Evolutionary conservation across 345 rosid genomes (phyloP).

Genomic region (Camelina neglecta): DNA sequence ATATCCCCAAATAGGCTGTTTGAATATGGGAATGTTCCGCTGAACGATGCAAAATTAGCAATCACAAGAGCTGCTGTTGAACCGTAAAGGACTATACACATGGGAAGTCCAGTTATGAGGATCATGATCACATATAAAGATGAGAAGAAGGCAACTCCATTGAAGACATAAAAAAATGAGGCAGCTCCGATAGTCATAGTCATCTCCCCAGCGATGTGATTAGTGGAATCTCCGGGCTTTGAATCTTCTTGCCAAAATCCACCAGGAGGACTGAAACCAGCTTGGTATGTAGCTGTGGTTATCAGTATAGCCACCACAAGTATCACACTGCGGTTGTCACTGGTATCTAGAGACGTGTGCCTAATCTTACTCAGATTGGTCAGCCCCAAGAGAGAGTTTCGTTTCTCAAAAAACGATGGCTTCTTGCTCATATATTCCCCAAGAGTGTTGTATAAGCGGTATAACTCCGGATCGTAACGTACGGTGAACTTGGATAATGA

Average conservation of each 20-base stretch:
- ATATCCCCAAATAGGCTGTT: neutral
- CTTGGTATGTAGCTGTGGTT: slow-evolving; percentile 49
- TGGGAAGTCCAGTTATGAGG: slow-evolving; percentile 35
- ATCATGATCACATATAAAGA: slow-evolving; percentile 31
- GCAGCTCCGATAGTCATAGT: neutral
- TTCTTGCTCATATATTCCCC: too few relatives aligned
- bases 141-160: slow-evolving; percentile 33
- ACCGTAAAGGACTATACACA: slow-evolving; percentile 7
- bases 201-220: slow-evolving; percentile 25
- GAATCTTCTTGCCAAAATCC: slow-evolving; percentile 42
- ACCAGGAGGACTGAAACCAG: slow-evolving; percentile 43
- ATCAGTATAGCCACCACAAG: slow-evolving; percentile 49
- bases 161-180: slow-evolving; percentile 16
- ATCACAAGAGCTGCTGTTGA: slow-evolving; percentile 4
- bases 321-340: too few relatives aligned
- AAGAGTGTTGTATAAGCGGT: too few relatives aligned
- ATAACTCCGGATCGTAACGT: too few relatives aligned
- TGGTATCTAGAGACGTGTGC: too few relatives aligned
- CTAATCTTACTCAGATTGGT: too few relatives aligned
- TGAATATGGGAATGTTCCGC: neutral
- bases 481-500: too few relatives aligned
- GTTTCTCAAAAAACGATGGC: too few relatives aligned
- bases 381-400: too few relatives aligned
- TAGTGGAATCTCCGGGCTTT: neutral
- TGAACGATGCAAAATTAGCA: neutral